Evolutionary conservation across 2,329 filamentous ascomycete genomes (phyloP), one percentile per base, ranked within the genome.

Genomic region (Fusarium heterosporum): DNA sequence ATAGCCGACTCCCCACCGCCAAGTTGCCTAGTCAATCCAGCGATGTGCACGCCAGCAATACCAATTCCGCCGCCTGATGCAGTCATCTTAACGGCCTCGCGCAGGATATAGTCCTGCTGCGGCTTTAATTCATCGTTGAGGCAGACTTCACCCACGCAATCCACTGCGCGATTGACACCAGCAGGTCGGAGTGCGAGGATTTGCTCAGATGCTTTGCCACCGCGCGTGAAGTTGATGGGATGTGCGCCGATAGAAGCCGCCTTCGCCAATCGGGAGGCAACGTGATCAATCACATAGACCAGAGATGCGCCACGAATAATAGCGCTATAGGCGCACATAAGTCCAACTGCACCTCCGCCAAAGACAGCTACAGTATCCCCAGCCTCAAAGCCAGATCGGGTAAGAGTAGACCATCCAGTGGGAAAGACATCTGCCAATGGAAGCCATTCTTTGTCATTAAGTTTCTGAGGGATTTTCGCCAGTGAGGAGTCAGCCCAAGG

Each of bases 321-420:
- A 11, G 65, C 60, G 26, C 60, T 61, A 12, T 68, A 68, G 3
- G 55, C 55, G 10, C 45, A 42, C 59, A 65, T 64, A 2, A 68
- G 46, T 0, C 64, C 64, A 13, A 68, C 29, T 1, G 22, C 55
- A 1, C 65, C 64, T 2, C 55, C 64, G 1, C 65, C 64, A 6
- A 68, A 65, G 1, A 68, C 55, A 2, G 65, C 64, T 1, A 68
- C 64, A 8, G 51, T 64, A 8, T 68, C 64, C 0, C 52, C 60
- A 3, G 64, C 22, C 14, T 68, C 25, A 4, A 68, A 65, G 0
- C 65, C 55, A 6, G 64, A 68, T 3, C 34, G 49, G 3, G 19
- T 25, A 2, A 68, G 34, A 8, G 48, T 55, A 0, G 52, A 39
- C 55, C 60, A 65, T 1, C 64, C 64, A 6, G 64, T 68, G 4